A percentile compares a stretch with the other conserved stretches of the same genome.
Evolutionary conservation across 345 rosid species (phyloP).

Genomic region (Citrus trifoliata): DNA sequence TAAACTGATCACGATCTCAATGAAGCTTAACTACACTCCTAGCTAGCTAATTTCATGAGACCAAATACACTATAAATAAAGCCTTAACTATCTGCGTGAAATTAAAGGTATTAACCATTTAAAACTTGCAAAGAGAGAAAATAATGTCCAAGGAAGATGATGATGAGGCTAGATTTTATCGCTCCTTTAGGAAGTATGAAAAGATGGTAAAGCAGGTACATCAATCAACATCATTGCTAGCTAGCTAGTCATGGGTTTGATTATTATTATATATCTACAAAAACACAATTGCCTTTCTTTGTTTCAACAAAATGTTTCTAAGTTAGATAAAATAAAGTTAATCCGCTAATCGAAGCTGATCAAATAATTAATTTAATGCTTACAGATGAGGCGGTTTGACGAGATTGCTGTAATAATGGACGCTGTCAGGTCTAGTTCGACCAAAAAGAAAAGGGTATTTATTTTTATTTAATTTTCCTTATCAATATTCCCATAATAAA

Average conservation of each 20-base stretch:
- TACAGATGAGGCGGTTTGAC: background rate
- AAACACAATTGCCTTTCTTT: no score
- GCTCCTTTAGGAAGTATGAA: constrained; percentile 13
- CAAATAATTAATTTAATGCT: background rate
- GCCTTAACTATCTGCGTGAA: no score
- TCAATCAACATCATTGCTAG: background rate
- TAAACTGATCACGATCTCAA: background rate
- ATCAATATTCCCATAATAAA: no score
- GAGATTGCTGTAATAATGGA: constrained; percentile 5
- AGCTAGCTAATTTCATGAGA: background rate
- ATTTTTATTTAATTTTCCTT: no score
- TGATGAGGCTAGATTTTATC: constrained; percentile 8
- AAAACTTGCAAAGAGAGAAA: no score
- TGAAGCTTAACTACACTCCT: background rate
- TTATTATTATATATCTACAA: no score
- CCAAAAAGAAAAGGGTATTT: constrained; percentile 5
- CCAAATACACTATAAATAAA: background rate
- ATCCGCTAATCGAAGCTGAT: no score
- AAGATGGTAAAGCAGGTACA: constrained; percentile 16
- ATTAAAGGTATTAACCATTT: background rate
- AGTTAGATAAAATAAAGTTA: no score
- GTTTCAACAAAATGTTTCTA: no score
- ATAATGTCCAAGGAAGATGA: constrained; percentile 7
- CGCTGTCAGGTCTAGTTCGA: background rate
- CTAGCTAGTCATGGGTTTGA: background rate